Evolutionary conservation across 208 protist genomes (phyloP).

Genomic region (Angomonas ambiguus): DNA sequence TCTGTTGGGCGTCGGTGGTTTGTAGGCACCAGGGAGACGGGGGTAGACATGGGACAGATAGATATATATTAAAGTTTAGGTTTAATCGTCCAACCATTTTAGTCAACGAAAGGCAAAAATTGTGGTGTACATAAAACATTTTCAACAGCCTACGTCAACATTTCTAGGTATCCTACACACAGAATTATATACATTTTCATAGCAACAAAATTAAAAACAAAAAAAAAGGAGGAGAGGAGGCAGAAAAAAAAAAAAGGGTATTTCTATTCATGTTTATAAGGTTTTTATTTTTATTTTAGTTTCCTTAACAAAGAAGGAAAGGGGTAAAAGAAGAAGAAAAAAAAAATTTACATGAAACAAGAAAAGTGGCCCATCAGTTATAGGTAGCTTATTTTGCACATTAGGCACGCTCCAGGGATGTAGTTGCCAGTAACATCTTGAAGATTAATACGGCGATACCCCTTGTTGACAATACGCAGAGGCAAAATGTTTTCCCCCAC

Average conservation of each 20-base stretch:
- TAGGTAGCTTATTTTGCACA: constrained; percentile 23
- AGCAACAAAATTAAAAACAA: constrained; percentile 14
- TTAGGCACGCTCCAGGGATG: constrained; percentile 46
- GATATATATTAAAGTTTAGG: no score
- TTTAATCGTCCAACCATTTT: no score
- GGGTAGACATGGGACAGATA: no score
- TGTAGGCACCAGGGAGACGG: no score
- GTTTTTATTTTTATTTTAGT: no score
- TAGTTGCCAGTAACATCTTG: constrained; percentile 30
- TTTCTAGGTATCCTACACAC: background rate
- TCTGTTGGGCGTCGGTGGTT: no score
- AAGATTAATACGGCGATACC: constrained; percentile 51
- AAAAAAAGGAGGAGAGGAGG: constrained; percentile 4
- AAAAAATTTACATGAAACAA: constrained; percentile 4
- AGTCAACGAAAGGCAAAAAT: no score
- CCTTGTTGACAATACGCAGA: constrained; percentile 41
- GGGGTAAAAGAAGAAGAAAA: constrained; percentile 3
- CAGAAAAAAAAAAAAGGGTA: constrained; percentile 16
- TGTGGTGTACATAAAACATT: no score
- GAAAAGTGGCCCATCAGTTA: background rate
- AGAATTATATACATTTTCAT: background rate
- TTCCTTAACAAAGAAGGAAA: background rate
- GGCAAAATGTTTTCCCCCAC: constrained; percentile 54
- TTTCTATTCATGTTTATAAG: no score
- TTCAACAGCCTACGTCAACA: no score